A percentile compares a stretch with the other conserved stretches of the same genome.
Evolutionary conservation across 2,329 filamentous ascomycete genomes (phyloP).

Genomic region (Aspergillus chevalieri): DNA sequence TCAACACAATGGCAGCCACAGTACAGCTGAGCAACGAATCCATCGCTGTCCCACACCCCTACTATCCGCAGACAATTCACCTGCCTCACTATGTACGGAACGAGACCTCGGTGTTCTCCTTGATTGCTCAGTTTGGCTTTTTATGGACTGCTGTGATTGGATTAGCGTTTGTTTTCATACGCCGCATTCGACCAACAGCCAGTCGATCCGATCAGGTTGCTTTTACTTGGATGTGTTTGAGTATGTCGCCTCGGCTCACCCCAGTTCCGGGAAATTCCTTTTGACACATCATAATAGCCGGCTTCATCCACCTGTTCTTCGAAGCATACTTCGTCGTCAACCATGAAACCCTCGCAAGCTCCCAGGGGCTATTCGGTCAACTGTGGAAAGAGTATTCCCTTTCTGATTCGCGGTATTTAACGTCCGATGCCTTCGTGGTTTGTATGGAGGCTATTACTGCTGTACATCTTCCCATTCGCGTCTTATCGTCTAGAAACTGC

Average conservation of each 20-base stretch:
- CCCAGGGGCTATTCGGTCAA: constrained; percentile 66
- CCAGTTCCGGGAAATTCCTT: not conserved
- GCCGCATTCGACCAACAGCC: constrained; percentile 45
- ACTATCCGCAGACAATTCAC: constrained; percentile 56
- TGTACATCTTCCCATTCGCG: constrained; percentile 36
- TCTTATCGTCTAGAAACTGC: not conserved
- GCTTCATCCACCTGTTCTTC: constrained; percentile 60
- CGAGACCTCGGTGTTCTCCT: constrained; percentile 48
- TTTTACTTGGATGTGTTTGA: constrained; percentile 65
- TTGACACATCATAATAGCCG: constrained; percentile 2
- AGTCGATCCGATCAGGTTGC: constrained; percentile 47
- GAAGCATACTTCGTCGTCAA: constrained; percentile 69
- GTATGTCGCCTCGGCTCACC: constrained; percentile 34
- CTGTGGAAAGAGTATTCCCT: constrained; percentile 86
- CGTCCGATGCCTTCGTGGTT: constrained; percentile 71
- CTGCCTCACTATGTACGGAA: constrained; percentile 59
- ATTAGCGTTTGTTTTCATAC: constrained; percentile 47
- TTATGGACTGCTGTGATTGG: constrained; percentile 51
- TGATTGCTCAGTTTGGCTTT: constrained; percentile 53
- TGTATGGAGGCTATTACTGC: constrained; percentile 74
- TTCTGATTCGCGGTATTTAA: constrained; percentile 77
- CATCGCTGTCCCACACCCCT: constrained; percentile 49
- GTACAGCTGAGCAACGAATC: not conserved
- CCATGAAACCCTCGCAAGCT: constrained; percentile 53
- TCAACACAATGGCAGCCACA: not conserved